Evolutionary conservation across 1,284 basidiomycete genomes (phyloP), one percentile per base, ranked within the genome.

Genomic region (Acaromyces ingoldii): DNA sequence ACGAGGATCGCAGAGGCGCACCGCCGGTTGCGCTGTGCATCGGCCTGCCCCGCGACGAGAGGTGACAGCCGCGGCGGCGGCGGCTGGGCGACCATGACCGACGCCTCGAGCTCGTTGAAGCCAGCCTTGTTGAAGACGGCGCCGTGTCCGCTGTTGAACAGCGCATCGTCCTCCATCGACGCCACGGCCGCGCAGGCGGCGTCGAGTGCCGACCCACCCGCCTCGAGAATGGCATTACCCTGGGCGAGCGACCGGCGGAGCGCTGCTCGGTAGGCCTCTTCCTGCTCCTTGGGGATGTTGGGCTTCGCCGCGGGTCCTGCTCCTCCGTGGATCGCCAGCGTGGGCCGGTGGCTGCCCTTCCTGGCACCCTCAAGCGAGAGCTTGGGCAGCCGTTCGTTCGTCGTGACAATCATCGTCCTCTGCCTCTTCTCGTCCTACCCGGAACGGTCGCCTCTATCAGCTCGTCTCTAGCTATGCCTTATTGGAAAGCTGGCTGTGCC

Each of bases 131-230:
- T 59, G 39, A 65, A 65, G 13, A 65, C 60, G 11, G 62, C 62
- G 13, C 62, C 62, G 30, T 85, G 86, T 6, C 82, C 86, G 4
- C 84, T 77, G 63, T 89, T 89, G 77, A 89, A 89, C 6, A 89
- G 76, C 2, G 85, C 83, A 54, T 81, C 83, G 65, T 90, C 84
- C 81, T 89, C 88, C 80, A 90, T 79, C 7, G 79, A 76, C 0
- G 81, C 78, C 5, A 88, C 88, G 0, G 88, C 86, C 6, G 85
- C 84, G 2, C 85, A 84, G 2, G 81, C 83, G n/a, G 88, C 87
- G 67, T 89, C 86, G 79, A 90, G 83, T 3, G 88, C 87, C 64
- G 87, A 85, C 0, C 86, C 86, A 21, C 85, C 86, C 2, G 79
- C 70, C 30, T 74, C 76, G 33, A 89, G 80, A 15, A 88, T 78